Percentiles rank a stretch among this genome's conserved stretches.
phyloP scores from a whole-genome alignment of 768 basidiomycete species.

The Mycena vulgaris region DNA sequence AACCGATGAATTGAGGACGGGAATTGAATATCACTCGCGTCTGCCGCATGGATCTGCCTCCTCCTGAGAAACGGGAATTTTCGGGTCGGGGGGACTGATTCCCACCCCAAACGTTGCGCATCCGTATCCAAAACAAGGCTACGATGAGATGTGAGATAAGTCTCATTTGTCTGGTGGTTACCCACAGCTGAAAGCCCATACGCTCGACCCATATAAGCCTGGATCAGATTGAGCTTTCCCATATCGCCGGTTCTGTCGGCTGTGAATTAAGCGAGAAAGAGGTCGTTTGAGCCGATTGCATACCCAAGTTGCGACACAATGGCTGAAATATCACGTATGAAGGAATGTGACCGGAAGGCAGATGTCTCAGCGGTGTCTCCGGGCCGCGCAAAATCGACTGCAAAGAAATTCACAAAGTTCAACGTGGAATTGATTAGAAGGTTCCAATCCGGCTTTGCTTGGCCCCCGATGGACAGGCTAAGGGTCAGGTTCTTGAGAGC shows the following conservation, averaged over 20 bases:
- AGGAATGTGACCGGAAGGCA: slow-evolving; percentile 16
- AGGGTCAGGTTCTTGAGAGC: slow-evolving; percentile 4
- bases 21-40: background rate
- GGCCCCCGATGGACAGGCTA: background rate
- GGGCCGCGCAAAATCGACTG: background rate
- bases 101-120: slow-evolving; percentile 1
- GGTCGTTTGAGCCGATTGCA: background rate
- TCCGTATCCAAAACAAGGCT: slow-evolving; percentile 2
- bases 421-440: background rate
- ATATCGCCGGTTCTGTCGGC: background rate
- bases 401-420: slow-evolving; percentile 12
- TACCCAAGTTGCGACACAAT: background rate
- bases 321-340: background rate
- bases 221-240: slow-evolving; percentile 11
- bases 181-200: background rate
- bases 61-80: background rate
- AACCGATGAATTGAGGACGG: background rate
- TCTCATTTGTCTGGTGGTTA: background rate
- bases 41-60: slow-evolving; percentile 1
- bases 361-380: no score
- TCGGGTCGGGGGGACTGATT: no score
- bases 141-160: background rate
- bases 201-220: slow-evolving; percentile 7
- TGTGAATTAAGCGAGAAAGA: background rate
- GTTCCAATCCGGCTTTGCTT: background rate